These are phyloP conservation scores for Trametes meyenii DNA, from an alignment of 768 basidiomycete genomes.

Conservation along the genomic window DNA sequence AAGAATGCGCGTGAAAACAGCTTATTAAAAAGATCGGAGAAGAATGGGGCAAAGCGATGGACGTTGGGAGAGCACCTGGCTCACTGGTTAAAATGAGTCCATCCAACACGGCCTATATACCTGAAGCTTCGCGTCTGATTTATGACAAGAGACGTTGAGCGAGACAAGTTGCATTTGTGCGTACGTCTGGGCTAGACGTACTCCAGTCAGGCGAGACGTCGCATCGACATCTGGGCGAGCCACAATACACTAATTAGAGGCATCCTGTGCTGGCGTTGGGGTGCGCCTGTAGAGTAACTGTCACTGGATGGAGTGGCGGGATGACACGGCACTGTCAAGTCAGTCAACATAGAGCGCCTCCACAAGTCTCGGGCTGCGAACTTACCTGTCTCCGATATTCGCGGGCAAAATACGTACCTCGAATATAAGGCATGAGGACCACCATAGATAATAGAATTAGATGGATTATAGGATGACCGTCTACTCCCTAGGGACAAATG, in stretches of 20 bases:
- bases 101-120: background rate
- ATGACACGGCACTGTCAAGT: no score
- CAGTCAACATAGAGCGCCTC: no score
- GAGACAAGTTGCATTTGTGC: background rate
- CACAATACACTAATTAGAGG: background rate
- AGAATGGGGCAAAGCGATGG: constrained; percentile 4
- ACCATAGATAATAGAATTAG: no score
- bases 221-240: background rate
- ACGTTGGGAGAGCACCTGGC: constrained; percentile 22
- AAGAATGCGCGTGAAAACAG: constrained; percentile 11
- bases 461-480: background rate
- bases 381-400: no score
- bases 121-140: no score
- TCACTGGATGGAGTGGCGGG: no score
- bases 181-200: background rate
- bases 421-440: no score
- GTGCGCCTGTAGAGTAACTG: no score
- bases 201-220: background rate
- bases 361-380: no score
- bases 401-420: no score
- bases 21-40: background rate
- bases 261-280: no score
- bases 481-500: constrained; percentile 76
- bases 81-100: background rate
- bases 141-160: background rate